A percentile compares a stretch with the other conserved stretches of the same genome.
Evolutionary conservation across 2,329 filamentous ascomycete genomes (phyloP).

Genomic region (Botrytis hyacinthi): DNA sequence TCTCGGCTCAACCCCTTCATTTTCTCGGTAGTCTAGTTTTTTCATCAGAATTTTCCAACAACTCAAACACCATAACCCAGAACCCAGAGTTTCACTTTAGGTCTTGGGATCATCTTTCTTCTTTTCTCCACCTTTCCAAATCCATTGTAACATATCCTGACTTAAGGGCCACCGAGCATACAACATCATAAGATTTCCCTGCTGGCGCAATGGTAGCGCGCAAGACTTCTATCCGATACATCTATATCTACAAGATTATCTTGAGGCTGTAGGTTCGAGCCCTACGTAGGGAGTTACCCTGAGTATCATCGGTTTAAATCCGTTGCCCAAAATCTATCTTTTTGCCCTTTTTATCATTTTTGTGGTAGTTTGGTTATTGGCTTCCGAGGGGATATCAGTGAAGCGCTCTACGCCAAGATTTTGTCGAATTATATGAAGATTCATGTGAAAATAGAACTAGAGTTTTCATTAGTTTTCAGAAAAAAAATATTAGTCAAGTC

Average conservation of each 20-base stretch:
- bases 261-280: conserved; percentile 10
- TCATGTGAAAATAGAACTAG: neutral
- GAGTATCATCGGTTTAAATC: neutral
- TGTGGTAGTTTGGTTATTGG: accelerated
- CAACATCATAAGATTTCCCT: neutral
- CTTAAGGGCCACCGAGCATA: accelerated
- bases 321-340: neutral
- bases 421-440: neutral
- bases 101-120: neutral
- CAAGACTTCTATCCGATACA: conserved; percentile 17
- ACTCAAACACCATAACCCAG: neutral
- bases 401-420: accelerated
- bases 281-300: conserved; percentile 1
- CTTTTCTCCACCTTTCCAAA: neutral
- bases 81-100: neutral
- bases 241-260: no score
- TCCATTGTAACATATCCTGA: accelerated
- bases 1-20: conserved; percentile 15
- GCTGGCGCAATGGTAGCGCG: conserved; percentile 18
- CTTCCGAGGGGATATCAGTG: neutral
- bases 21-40: conserved; percentile 7
- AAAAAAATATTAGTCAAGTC: neutral
- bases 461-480: neutral
- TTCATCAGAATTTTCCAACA: neutral
- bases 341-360: neutral